A percentile compares a stretch with the other conserved stretches of the same genome.
Conservation (phyloP, 371 early-diverging fungal genomes). For the Mortierella sp. region DNA sequence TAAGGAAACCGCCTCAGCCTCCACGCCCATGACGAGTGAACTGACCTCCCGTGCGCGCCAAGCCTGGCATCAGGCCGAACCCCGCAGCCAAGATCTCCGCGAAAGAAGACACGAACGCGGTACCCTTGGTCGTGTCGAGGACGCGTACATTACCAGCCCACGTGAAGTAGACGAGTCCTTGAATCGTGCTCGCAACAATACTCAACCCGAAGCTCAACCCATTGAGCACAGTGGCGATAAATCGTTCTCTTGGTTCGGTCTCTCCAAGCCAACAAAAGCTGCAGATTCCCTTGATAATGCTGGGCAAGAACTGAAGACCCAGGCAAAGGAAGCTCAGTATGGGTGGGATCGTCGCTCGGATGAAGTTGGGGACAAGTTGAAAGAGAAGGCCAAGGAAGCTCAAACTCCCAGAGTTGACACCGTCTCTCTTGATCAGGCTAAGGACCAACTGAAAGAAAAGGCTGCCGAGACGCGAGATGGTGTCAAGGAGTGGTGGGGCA, state of each 20-base stretch:
- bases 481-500: conserved; percentile 17
- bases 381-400: not conserved
- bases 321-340: conserved; percentile 10
- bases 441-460: too few relatives aligned
- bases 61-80: conserved; percentile 27
- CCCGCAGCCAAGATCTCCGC: too few relatives aligned
- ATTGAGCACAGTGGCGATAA: too few relatives aligned
- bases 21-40: conserved; percentile 11
- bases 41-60: conserved; percentile 35
- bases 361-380: conserved; percentile 5
- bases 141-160: too few relatives aligned
- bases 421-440: too few relatives aligned
- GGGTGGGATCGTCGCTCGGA: conserved; percentile 3
- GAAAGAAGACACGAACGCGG: too few relatives aligned
- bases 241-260: too few relatives aligned
- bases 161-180: not conserved
- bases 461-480: not conserved
- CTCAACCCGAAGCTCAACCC: not conserved
- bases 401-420: conserved; percentile 10
- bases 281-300: too few relatives aligned
- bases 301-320: too few relatives aligned
- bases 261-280: too few relatives aligned
- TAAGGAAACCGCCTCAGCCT: not conserved
- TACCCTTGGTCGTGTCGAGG: too few relatives aligned
- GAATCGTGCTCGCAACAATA: conserved; percentile 1